Percentiles rank a stretch among this genome's conserved stretches.
Conservation (phyloP, 257 asterid genomes). For the Striga asiatica region DNA sequence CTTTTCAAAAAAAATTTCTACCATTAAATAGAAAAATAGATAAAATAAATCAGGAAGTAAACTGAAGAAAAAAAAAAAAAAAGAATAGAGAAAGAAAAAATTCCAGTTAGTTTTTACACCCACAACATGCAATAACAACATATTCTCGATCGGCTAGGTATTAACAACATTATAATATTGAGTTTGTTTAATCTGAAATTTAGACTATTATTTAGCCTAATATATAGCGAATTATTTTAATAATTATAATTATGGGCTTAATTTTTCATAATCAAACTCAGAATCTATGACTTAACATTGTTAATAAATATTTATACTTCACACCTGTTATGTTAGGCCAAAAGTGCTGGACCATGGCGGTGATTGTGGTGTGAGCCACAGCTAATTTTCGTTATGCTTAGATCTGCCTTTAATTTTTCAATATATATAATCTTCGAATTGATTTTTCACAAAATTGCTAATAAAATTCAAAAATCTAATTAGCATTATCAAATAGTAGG, state of each 20-base stretch:
- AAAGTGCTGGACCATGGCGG: slow-evolving; percentile 1
- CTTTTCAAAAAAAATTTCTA: background rate
- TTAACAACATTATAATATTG: background rate
- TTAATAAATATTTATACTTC: background rate
- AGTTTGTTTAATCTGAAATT: background rate
- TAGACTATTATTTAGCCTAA: background rate
- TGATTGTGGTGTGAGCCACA: slow-evolving; percentile 9
- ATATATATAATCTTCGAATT: background rate
- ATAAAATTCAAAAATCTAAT: background rate
- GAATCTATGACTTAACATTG: slow-evolving; percentile 3
- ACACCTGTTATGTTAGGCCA: background rate
- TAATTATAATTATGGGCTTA: background rate
- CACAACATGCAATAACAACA: background rate
- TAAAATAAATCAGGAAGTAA: too few relatives aligned
- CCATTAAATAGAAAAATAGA: background rate
- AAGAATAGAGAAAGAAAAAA: background rate
- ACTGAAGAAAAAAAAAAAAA: background rate
- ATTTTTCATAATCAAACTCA: background rate
- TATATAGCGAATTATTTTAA: background rate
- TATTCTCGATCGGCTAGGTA: too few relatives aligned
- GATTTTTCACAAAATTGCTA: background rate
- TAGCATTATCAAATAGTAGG: too few relatives aligned
- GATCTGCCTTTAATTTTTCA: background rate
- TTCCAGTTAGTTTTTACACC: background rate
- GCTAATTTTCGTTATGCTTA: background rate